Evolutionary conservation across 345 rosid species (phyloP).

Genomic region (Brassica nigra): DNA sequence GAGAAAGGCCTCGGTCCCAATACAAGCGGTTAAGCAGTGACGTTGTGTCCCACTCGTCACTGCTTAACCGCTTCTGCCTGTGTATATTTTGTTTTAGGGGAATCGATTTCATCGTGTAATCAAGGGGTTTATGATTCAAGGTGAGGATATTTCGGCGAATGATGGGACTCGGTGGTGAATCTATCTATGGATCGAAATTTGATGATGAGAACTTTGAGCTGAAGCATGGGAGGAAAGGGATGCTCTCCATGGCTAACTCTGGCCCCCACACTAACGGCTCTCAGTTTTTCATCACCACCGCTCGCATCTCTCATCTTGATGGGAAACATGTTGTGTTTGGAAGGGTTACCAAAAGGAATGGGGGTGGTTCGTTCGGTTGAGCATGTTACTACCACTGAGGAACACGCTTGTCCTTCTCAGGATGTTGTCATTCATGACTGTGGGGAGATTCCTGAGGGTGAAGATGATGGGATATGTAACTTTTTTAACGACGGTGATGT

Average conservation of each 20-base stretch:
- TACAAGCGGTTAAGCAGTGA: constrained; percentile 29
- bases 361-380: constrained; percentile 91
- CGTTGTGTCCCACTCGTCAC: too few species aligned
- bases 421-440: constrained; percentile 70
- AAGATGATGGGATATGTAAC: constrained; percentile 77
- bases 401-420: constrained; percentile 53
- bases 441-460: constrained; percentile 77
- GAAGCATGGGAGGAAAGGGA: constrained; percentile 95
- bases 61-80: too few species aligned
- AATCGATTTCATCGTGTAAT: constrained; percentile 76
- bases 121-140: constrained; percentile 89
- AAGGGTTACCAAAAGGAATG: constrained; percentile 84
- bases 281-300: constrained; percentile 90
- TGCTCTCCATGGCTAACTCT: constrained; percentile 89
- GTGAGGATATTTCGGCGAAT: constrained; percentile 89
- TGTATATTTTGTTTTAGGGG: constrained; percentile 54
- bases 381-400: constrained; percentile 57
- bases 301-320: constrained; percentile 80
- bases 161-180: constrained; percentile 94
- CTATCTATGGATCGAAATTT: constrained; percentile 81
- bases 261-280: constrained; percentile 90
- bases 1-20: constrained; percentile 87
- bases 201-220: constrained; percentile 85
- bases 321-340: constrained; percentile 97
- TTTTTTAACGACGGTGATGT: constrained; percentile 84